phyloP scores from a whole-genome alignment of 257 asterid genomes.

The Buddleja alternifolia region DNA sequence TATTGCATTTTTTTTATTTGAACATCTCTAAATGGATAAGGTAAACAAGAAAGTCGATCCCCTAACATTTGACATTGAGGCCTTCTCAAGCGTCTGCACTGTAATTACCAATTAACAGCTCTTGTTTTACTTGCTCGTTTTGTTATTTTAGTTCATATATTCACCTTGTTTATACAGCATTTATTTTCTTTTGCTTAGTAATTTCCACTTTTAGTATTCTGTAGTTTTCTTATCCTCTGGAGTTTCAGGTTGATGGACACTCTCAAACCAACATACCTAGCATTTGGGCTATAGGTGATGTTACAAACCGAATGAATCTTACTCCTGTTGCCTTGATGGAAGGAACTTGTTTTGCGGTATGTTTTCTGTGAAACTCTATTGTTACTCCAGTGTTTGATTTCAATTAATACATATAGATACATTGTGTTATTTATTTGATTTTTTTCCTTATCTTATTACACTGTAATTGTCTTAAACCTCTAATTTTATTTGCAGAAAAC shows the following conservation, averaged over 20 bases:
- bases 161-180: slow-evolving; percentile 2
- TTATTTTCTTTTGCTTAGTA: neutral
- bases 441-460: neutral
- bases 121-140: neutral
- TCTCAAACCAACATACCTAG: slow-evolving; percentile 91
- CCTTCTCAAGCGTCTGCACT: too few relatives aligned
- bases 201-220: slow-evolving; percentile 11
- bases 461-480: neutral
- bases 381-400: slow-evolving; percentile 2
- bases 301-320: slow-evolving; percentile 88
- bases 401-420: neutral
- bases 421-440: neutral
- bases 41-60: too few relatives aligned
- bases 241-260: slow-evolving; percentile 69
- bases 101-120: neutral
- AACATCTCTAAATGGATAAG: too few relatives aligned
- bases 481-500: slow-evolving; percentile 73
- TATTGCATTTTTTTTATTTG: too few relatives aligned
- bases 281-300: slow-evolving; percentile 99
- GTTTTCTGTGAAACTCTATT: slow-evolving; percentile 31
- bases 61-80: too few relatives aligned
- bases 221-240: slow-evolving; percentile 11
- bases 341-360: slow-evolving; percentile 88
- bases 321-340: slow-evolving; percentile 99
- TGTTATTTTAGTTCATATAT: slow-evolving; percentile 5